phyloP scores from a whole-genome alignment of 2,329 filamentous ascomycete genomes.

The Clonostachys byssicola region DNA sequence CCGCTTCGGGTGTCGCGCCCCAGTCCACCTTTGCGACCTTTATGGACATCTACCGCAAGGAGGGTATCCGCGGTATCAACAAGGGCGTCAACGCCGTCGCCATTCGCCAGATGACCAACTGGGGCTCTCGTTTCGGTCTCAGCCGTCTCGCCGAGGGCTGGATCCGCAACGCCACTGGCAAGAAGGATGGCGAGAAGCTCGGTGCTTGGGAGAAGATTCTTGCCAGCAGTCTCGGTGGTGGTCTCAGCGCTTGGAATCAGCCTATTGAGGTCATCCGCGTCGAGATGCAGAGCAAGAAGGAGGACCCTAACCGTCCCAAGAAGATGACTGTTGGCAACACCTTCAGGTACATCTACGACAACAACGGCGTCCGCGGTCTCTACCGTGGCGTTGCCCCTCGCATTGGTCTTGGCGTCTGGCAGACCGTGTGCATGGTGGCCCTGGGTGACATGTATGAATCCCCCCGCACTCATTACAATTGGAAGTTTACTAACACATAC shows the following conservation, averaged over 20 bases:
- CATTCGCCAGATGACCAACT: constrained; percentile 99
- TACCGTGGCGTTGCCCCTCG: constrained; percentile 94
- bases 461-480: not conserved
- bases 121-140: constrained; percentile 94
- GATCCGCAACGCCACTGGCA: constrained; percentile 75
- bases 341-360: constrained; percentile 81
- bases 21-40: constrained; percentile 93
- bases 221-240: constrained; percentile 84
- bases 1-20: constrained; percentile 75
- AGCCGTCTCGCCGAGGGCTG: constrained; percentile 86
- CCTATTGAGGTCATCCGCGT: constrained; percentile 99
- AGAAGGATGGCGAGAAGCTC: constrained; percentile 77
- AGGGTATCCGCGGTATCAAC: constrained; percentile 96
- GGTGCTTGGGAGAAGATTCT: constrained; percentile 80
- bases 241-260: constrained; percentile 97
- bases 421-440: constrained; percentile 99
- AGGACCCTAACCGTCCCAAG: constrained; percentile 95
- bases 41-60: constrained; percentile 92
- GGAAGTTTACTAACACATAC: constrained; percentile 3
- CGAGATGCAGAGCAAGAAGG: constrained; percentile 99
- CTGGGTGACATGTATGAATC: constrained; percentile 87
- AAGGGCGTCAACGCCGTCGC: constrained; percentile 97
- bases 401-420: constrained; percentile 95
- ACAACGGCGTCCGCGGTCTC: constrained; percentile 84
- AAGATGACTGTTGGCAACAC: constrained; percentile 96